Conservation (phyloP, 495 filamentous ascomycete species). For the Ramalina peruviana region DNA sequence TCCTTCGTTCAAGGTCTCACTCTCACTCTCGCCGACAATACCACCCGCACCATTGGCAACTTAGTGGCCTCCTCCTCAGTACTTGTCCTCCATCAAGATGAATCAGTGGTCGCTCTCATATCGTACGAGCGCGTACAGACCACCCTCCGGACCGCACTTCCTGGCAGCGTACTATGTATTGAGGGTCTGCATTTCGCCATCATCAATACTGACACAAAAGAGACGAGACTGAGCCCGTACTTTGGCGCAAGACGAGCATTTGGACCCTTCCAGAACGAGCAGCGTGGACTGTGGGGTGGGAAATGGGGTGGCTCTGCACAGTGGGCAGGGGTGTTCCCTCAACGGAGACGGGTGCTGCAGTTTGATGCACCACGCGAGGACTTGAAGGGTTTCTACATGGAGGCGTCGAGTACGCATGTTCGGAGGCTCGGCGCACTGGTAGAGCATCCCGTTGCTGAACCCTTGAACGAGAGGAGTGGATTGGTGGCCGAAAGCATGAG, state of each 20-base stretch:
- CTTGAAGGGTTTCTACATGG: too few species aligned
- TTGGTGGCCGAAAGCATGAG: too few species aligned
- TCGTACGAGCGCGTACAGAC: background rate
- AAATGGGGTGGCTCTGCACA: background rate
- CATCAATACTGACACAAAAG: too few species aligned
- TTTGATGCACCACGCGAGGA: too few species aligned
- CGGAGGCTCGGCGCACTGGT: too few species aligned
- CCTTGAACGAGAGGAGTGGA: too few species aligned
- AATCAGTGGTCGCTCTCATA: background rate
- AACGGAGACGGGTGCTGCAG: too few species aligned
- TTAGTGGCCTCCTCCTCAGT: background rate
- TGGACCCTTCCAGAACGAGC: constrained; percentile 1
- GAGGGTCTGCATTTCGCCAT: too few species aligned
- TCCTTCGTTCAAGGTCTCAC: background rate
- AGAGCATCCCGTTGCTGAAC: too few species aligned
- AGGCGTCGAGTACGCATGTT: too few species aligned
- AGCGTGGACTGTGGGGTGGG: background rate
- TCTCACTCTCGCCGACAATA: background rate
- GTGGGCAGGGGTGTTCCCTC: background rate
- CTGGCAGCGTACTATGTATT: background rate
- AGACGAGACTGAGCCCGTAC: too few species aligned
- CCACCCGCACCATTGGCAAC: background rate
- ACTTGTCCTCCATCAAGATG: background rate
- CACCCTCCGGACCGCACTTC: background rate
- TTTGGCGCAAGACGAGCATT: too few species aligned